Base-by-base conservation (phyloP, 1,139 yeast genomes). In the Groenewaldozyma sp. region DNA sequence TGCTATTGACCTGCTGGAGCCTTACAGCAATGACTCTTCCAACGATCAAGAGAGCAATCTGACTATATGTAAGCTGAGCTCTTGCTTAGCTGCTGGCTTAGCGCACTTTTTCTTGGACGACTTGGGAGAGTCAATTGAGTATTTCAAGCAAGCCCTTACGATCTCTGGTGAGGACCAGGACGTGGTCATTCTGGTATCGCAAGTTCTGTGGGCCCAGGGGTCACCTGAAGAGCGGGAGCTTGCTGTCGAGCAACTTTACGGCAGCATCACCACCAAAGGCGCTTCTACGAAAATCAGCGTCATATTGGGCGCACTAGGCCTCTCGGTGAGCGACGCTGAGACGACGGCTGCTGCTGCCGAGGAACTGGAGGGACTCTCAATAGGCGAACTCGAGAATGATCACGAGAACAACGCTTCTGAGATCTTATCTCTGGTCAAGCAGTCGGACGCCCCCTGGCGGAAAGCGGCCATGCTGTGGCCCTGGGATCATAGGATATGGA, bases 281-380 rank as follows among this genome's bases (percentile, higher is more conserved):
- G 53, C 62, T 1, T 67, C 82, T 1, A 62, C 84, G 35, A 56
- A 76, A 24, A 76, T 83, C 6, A 78, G 83, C 0, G 59, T 87
- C 39, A 74, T 87, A 0, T 66, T 88, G 35, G 95, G 95, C 4
- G 91, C 94, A 0, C 77, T 88, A 33, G 78, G 94, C 0, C 58
- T 88, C 4, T 68, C 76, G 13, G 87, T 83, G 38, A 64, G 73
- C 36, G 64, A 76, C 47, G 67, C 64, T 0, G 86, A 81, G 22
- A 70, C 82, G 48, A 62, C 74, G 34, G 73, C 68, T 1, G 78
- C 93, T 0, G 72, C 84, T 16, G 71, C 71, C 40, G 82, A 78
- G 20, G 95, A 86, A 55, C 63, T 88, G 34, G 67, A 64, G 19
- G 62, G 67, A 0, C 58, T 84, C 33, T 59, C 78, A 2, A 55